Base-by-base conservation (phyloP, 768 basidiomycete species). In the Suillus discolor region DNA sequence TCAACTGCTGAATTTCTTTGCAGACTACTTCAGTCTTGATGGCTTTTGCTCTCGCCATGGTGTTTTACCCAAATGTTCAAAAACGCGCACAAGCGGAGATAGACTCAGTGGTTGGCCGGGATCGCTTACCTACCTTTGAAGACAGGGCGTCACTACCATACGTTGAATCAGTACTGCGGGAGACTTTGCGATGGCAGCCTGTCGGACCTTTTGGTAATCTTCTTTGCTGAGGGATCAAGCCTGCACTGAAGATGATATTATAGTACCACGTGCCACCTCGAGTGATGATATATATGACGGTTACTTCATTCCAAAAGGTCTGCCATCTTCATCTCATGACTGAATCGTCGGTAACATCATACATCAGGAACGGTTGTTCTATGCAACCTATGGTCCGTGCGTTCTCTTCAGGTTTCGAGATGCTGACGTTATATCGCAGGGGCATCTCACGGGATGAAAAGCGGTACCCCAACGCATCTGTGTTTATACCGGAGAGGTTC, bases 231-330 rank as follows among this genome's bases (percentile, higher is more conserved):
- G 38, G 11, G 1, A 2, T 39, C 2, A 16, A 3, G n/a, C 16
- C 15, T 25, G 9, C 4, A 25, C 15, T 57, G 2, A 57, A 23
- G 1, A 15, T 2, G 6, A 38, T 38, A 4, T 11, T 16, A 8
- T 16, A 57, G 57, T 45, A 1, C 23, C 63, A 2, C 63, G 61
- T 64, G 59, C 63, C 16, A 34, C 63, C 39, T 42, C 25, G 15
- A 59, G 9, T 2, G 81, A 83, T 49, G 82, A 83, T 64, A 65
- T 71, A 13, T 83, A 80, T 59, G 71, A 79, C 0, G 81, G 78
- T 0, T 76, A 74, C 49, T 70, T 65, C 54, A 70, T 77, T 20
- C 74, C 75, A 9, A 70, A 69, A 59, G 75, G 75, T 60, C 66
- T 28, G 57, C 8, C 1, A 4, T 38, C 23, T 38, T 36, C n/a